Percentiles rank a stretch among this genome's conserved stretches.
Evolutionary conservation across 768 basidiomycete species (phyloP).

Genomic region (Suillus occidentalis): DNA sequence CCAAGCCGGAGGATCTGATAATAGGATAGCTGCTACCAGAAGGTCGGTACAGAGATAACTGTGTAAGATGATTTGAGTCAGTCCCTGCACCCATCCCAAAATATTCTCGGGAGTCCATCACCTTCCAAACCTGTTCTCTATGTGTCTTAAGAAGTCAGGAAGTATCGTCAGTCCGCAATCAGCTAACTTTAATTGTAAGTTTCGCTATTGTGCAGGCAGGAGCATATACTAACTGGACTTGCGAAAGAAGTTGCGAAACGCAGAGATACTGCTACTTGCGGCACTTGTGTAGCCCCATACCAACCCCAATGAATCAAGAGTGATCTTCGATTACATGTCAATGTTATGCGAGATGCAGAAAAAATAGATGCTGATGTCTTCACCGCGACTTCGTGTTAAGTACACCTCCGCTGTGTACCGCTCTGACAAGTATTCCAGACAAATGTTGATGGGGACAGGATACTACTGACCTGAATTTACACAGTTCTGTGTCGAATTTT

Average conservation of each 20-base stretch:
- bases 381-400: background rate
- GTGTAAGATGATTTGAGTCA: no score
- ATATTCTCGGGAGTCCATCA: conserved; percentile 24
- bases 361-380: background rate
- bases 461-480: conserved; percentile 26
- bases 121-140: conserved; percentile 24
- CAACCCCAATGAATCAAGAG: conserved; percentile 20
- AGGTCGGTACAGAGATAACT: background rate
- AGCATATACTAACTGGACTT: background rate
- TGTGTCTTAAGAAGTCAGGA: conserved; percentile 29
- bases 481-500: conserved; percentile 18
- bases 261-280: conserved; percentile 27
- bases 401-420: background rate
- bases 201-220: background rate
- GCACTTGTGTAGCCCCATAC: conserved; percentile 26
- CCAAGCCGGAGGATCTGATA: background rate
- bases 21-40: background rate
- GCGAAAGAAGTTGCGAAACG: conserved; percentile 25
- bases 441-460: conserved; percentile 16
- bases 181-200: conserved; percentile 26
- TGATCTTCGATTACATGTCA: conserved; percentile 27
- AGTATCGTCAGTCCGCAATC: conserved; percentile 26
- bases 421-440: conserved; percentile 12
- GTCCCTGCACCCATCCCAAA: background rate
- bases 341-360: conserved; percentile 21